A percentile compares a stretch with the other conserved stretches of the same genome.
phyloP scores from a whole-genome alignment of 1,284 basidiomycete genomes.

The Leccinum variabile region DNA sequence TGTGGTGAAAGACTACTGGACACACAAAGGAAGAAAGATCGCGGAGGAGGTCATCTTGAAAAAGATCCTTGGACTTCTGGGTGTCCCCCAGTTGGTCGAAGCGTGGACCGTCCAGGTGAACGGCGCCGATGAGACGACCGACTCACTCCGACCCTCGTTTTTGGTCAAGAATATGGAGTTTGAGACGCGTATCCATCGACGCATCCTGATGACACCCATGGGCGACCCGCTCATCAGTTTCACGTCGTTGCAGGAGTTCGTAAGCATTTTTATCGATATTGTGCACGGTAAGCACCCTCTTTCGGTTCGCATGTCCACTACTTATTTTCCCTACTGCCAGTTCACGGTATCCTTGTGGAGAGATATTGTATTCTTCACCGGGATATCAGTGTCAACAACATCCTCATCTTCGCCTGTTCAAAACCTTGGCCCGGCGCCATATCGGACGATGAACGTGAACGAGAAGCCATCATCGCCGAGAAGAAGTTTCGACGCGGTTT shows the following conservation, averaged over 20 bases:
- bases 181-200: not conserved
- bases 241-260: not conserved
- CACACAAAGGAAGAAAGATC: not conserved
- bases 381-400: not conserved
- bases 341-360: not conserved
- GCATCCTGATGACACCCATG: not conserved
- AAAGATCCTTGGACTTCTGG: not conserved
- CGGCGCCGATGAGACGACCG: not conserved
- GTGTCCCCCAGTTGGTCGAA: not conserved
- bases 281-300: not conserved
- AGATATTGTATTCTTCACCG: not conserved
- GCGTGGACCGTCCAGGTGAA: not conserved
- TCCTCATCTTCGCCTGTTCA: not conserved
- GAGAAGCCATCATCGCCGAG: not conserved
- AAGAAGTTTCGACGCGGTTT: not conserved
- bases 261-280: not conserved
- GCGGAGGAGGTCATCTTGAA: not conserved
- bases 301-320: not conserved
- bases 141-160: not conserved
- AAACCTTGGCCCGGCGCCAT: not conserved
- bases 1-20: not conserved
- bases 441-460: not conserved
- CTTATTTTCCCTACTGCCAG: not conserved
- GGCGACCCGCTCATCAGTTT: not conserved
- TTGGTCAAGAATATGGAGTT: not conserved